A percentile compares a stretch with the other conserved stretches of the same genome.
phyloP scores from a whole-genome alignment of 371 early-diverging fungal species.

The Batkoa obscura region DNA sequence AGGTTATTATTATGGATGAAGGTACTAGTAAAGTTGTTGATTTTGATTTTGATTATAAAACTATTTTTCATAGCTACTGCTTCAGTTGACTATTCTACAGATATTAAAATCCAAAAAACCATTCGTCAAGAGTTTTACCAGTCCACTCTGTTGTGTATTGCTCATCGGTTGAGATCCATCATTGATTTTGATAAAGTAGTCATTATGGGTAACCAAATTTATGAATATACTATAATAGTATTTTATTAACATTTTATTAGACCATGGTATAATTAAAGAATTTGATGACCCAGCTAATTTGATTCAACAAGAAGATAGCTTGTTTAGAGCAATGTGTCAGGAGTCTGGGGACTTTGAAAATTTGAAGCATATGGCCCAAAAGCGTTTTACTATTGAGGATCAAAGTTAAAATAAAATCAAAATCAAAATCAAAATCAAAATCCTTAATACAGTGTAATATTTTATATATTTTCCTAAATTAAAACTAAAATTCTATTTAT shows the following conservation, averaged over 20 bases:
- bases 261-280: conserved; percentile 41
- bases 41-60: no score
- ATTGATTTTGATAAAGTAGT: conserved; percentile 65
- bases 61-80: conserved; percentile 29
- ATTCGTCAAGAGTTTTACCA: conserved; percentile 39
- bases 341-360: no score
- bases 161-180: conserved; percentile 50
- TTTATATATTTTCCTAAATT: no score
- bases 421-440: no score
- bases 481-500: no score
- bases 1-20: conserved; percentile 45
- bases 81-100: conserved; percentile 43
- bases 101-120: conserved; percentile 37
- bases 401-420: no score
- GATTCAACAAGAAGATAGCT: background rate
- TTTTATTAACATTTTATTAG: conserved; percentile 14
- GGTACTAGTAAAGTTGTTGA: background rate
- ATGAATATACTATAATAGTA: no score
- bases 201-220: conserved; percentile 13
- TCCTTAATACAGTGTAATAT: no score
- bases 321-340: no score
- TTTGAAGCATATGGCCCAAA: no score
- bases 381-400: no score
- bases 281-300: conserved; percentile 32
- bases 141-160: conserved; percentile 39